A percentile compares a stretch with the other conserved stretches of the same genome.
Conservation (phyloP, 1,284 basidiomycete species). For the Melanopsichium pennsylvanicum region DNA sequence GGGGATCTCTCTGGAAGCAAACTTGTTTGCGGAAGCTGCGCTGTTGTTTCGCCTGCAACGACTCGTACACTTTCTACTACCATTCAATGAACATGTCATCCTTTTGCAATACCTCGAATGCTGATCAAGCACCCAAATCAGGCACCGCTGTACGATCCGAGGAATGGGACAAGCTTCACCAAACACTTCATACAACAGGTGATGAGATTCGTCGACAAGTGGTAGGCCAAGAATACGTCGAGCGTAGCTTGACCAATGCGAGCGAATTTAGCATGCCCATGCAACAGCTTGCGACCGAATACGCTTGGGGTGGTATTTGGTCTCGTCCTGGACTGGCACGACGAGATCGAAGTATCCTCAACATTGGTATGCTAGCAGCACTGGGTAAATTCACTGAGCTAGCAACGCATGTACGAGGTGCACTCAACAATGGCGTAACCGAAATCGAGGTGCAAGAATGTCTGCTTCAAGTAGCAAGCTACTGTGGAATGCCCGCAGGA, state of each 20-base stretch:
- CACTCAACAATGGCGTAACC: constrained; percentile 45
- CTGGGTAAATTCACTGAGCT: constrained; percentile 36
- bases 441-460: constrained; percentile 35
- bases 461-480: constrained; percentile 36
- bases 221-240: constrained; percentile 28
- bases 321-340: constrained; percentile 24
- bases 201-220: constrained; percentile 31
- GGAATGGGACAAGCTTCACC: constrained; percentile 21
- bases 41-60: background rate
- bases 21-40: too few relatives aligned
- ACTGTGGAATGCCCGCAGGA: constrained; percentile 42
- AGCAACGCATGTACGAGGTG: constrained; percentile 34
- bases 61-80: too few relatives aligned
- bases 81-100: too few relatives aligned
- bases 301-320: constrained; percentile 41
- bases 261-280: constrained; percentile 28
- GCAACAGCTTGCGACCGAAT: constrained; percentile 33
- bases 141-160: too few relatives aligned
- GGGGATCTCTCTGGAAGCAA: too few relatives aligned
- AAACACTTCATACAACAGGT: constrained; percentile 12
- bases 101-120: too few relatives aligned
- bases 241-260: constrained; percentile 24
- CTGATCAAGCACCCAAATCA: too few relatives aligned
- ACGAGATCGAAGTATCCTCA: constrained; percentile 40
- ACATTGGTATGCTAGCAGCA: constrained; percentile 38